These are phyloP conservation scores for Yarrowia keelungensis DNA, from an alignment of 805 yeast genomes.

Conservation along the genomic window DNA sequence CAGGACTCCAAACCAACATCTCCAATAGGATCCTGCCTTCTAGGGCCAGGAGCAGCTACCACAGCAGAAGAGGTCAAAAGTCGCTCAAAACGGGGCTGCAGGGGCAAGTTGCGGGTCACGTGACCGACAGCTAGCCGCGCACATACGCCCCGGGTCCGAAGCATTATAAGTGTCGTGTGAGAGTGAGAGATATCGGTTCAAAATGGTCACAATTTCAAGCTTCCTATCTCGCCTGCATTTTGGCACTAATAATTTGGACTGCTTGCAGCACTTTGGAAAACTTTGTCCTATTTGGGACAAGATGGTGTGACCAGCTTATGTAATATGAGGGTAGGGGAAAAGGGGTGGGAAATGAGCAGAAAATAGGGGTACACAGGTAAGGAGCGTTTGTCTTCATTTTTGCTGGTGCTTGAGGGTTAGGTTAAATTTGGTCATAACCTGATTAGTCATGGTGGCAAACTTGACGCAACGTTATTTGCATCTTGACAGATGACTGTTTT, in stretches of 20 bases:
- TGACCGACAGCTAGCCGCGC: background rate
- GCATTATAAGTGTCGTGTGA: background rate
- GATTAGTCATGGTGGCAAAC: background rate
- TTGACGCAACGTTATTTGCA: no score
- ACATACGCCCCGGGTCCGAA: background rate
- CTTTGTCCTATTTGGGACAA: slow-evolving; percentile 12
- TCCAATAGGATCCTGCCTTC: background rate
- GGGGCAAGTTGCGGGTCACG: background rate
- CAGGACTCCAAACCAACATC: background rate
- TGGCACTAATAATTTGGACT: slow-evolving; percentile 1
- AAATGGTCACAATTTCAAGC: no score
- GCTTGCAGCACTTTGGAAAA: background rate
- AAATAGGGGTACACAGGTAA: no score
- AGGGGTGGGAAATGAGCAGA: no score
- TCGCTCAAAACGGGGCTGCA: no score
- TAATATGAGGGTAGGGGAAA: background rate
- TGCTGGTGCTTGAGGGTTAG: no score
- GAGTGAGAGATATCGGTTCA: no score
- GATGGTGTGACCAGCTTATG: slow-evolving; percentile 11
- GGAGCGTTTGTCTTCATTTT: no score
- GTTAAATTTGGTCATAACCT: background rate
- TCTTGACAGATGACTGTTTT: no score
- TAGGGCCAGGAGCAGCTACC: background rate
- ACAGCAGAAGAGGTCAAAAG: no score
- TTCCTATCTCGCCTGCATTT: background rate